Percentiles rank a stretch among this genome's conserved stretches.
Evolutionary conservation across 495 filamentous ascomycete genomes (phyloP).

Genomic region (Hypomontagnella monticulosa): DNA sequence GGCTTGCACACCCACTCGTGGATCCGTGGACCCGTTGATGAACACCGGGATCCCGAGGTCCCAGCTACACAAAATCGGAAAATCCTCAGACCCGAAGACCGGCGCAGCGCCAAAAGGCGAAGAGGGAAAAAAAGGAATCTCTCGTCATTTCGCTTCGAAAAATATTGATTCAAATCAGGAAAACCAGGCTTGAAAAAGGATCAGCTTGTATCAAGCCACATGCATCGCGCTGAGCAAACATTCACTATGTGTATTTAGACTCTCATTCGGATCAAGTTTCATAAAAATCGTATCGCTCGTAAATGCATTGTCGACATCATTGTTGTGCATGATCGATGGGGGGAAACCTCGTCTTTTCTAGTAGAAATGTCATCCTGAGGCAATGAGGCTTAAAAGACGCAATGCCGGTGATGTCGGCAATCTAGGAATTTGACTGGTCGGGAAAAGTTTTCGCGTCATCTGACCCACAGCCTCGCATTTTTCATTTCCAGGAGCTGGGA

Average conservation of each 20-base stretch:
- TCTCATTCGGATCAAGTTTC: not conserved
- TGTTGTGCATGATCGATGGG: too few species aligned
- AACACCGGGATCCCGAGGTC: too few species aligned
- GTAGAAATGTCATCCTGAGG: conserved; percentile 23
- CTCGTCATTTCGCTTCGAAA: conserved; percentile 12
- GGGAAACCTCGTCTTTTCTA: not conserved
- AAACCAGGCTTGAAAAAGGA: not conserved
- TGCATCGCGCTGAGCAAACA: not conserved
- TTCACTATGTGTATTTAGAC: not conserved
- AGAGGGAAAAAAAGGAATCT: not conserved
- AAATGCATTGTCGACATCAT: too few species aligned
- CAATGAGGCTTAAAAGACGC: conserved; percentile 36
- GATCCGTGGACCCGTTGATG: too few species aligned
- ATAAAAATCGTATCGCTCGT: too few species aligned
- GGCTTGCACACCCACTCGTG: too few species aligned
- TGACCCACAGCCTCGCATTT: conserved; percentile 23
- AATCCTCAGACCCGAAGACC: conserved; percentile 5
- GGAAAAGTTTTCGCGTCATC: conserved; percentile 27
- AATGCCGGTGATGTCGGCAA: conserved; percentile 12
- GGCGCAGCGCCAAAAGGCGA: not conserved
- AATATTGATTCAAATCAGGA: not conserved
- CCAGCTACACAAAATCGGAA: not conserved
- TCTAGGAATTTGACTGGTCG: conserved; percentile 18
- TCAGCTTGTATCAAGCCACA: conserved; percentile 1
- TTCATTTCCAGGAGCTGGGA: conserved; percentile 32